Base-by-base conservation (phyloP, 495 filamentous ascomycete species). In the Pyronema omphalodes region DNA sequence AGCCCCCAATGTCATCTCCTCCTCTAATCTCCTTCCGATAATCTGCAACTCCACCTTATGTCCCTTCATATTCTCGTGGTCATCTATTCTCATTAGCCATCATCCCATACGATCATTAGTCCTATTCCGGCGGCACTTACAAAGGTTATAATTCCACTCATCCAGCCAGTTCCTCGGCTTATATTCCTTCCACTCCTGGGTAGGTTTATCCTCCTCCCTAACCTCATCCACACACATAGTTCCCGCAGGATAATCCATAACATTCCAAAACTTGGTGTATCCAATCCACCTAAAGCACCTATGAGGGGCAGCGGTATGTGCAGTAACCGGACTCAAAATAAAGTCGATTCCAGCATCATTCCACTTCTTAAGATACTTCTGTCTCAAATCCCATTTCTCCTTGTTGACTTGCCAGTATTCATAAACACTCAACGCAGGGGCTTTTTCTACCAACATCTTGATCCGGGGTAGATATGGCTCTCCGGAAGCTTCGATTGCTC, bases 41-140 rank as follows among this genome's bases (percentile, higher is more conserved):
- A 95, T 71, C 67, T 95, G 91, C 37, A 94, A 77, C 0, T 74
- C 88, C 3, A 94, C 87, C 0, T 89, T 88, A 56, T 95, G 70
- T 5, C 86, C 88, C 37, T 84, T 78, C 87, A 95, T 95, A 52
- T 73, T 76, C 5, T 70, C 67, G 0, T 60, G 61, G 39, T 63
- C 56, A 51, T 63, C 61, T 63, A 18, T n/a, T 14, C 17, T 15
- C n/a, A 4, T n/a, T 23, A 17, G n/a, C 43, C 49, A 36, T 59
- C 48, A 47, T 23, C 36, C 8, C 23, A 9, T 6, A 17, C 35
- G 12, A 6, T 34, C 11, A 19, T 29, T n/a, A 3, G 44, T 0
- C 11, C 3, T 5, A 1, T 19, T 12, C 17, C n/a, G 4, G 34
- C 4, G 39, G 51, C 40, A 51, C 59, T 14, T 58, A 62, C 60